phyloP scores from a whole-genome alignment of 2,329 filamentous ascomycete species.

The Penicillium nordicum region DNA sequence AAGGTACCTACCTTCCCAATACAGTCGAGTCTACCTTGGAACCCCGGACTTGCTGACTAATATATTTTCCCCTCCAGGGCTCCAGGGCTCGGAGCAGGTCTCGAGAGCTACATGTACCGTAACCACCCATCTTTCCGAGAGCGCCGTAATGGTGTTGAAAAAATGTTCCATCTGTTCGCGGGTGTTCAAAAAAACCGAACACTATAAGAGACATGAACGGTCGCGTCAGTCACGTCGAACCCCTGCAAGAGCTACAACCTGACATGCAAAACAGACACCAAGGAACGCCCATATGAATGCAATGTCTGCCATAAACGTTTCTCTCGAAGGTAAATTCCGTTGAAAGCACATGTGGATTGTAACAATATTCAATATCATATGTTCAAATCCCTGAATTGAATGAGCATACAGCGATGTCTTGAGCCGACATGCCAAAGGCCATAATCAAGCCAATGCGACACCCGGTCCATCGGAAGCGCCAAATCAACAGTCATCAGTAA shows the following conservation, averaged over 20 bases:
- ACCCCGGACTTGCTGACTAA: slow-evolving; percentile 8
- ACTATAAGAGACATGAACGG: slow-evolving; percentile 55
- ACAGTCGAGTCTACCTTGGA: not conserved
- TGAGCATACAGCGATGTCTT: slow-evolving; percentile 44
- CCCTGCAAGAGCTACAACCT: not conserved
- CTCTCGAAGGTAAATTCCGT: slow-evolving; percentile 47
- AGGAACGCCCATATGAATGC: slow-evolving; percentile 55
- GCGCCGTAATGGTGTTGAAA: slow-evolving; percentile 40
- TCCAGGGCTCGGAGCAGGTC: not conserved
- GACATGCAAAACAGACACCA: slow-evolving; percentile 45
- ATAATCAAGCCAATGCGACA: slow-evolving; percentile 32
- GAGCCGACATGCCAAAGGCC: slow-evolving; percentile 52
- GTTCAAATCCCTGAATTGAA: slow-evolving; percentile 10
- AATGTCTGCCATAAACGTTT: slow-evolving; percentile 54
- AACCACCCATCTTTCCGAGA: slow-evolving; percentile 7
- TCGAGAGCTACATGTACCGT: not conserved
- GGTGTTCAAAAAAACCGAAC: slow-evolving; percentile 55
- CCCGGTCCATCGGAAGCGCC: slow-evolving; percentile 25
- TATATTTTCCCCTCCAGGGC: not conserved
- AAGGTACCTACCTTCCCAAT: not conserved
- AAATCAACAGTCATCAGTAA: slow-evolving; percentile 25
- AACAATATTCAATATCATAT: not conserved
- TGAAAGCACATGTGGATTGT: not conserved
- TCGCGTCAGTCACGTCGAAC: slow-evolving; percentile 46
- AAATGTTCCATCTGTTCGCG: slow-evolving; percentile 51